Evolutionary conservation across 2,329 filamentous ascomycete species (phyloP).

Genomic region (Septoria petroselini): DNA sequence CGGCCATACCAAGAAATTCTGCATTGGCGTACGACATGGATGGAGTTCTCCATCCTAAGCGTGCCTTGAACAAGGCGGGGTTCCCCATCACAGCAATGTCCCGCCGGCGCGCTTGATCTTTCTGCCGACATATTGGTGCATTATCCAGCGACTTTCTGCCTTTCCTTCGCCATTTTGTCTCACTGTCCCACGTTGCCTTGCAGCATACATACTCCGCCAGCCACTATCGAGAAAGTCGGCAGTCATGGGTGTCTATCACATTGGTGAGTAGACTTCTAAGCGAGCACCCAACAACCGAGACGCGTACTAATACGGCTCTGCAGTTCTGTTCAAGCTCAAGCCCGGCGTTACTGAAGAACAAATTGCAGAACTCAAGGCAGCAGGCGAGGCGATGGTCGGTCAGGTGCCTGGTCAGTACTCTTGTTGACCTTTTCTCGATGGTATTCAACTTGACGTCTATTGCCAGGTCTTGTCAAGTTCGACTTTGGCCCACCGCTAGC

Average conservation of each 20-base stretch:
- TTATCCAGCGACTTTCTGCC: no score
- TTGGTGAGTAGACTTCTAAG: not conserved
- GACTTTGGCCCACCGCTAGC: conserved; percentile 37
- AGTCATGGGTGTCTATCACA: conserved; percentile 5
- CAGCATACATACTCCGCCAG: not conserved
- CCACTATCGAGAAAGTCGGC: not conserved
- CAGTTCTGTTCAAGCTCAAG: conserved; percentile 32
- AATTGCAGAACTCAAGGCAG: conserved; percentile 23
- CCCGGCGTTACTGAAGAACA: conserved; percentile 19
- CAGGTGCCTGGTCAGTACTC: conserved; percentile 21
- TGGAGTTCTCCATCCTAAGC: no score
- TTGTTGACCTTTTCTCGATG: not conserved
- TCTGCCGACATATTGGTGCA: no score
- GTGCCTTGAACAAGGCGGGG: no score
- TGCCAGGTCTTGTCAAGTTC: conserved; percentile 21
- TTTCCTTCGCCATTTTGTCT: no score
- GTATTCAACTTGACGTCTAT: not conserved
- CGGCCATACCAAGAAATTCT: not conserved
- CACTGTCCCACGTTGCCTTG: not conserved
- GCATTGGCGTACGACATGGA: not conserved
- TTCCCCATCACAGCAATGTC: no score
- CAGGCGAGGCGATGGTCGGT: conserved; percentile 25
- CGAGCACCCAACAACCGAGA: no score
- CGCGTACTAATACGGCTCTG: no score
- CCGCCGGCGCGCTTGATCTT: no score